Evolutionary conservation across 257 asterid genomes (phyloP).

Genomic region (Solanum paucissectum): DNA sequence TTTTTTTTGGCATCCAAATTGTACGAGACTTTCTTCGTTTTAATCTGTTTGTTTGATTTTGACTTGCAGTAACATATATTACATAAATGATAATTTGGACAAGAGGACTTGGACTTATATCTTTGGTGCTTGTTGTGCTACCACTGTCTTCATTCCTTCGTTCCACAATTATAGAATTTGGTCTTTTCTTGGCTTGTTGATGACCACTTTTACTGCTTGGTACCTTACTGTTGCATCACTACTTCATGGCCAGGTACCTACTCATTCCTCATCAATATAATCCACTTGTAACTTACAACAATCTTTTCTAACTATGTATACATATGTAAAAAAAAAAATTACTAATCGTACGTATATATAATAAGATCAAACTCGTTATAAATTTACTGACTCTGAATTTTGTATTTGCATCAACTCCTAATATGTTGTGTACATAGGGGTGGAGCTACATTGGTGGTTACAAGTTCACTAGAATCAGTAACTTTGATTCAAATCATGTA

Average conservation of each 20-base stretch:
- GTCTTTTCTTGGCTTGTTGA: slow-evolving; percentile 40
- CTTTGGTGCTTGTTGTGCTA: slow-evolving; percentile 13
- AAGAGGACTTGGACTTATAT: slow-evolving; percentile 11
- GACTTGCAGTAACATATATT: slow-evolving; percentile 34
- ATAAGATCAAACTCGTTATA: background rate
- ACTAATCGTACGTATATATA: background rate
- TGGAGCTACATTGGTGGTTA: background rate
- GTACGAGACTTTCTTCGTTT: no score
- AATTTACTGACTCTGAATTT: background rate
- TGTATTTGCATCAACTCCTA: background rate
- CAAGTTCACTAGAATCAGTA: background rate
- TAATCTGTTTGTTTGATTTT: background rate
- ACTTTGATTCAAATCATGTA: no score
- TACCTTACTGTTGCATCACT: slow-evolving; percentile 41
- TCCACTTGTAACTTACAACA: background rate
- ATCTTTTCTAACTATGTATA: background rate
- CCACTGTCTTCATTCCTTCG: slow-evolving; percentile 21
- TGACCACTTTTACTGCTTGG: slow-evolving; percentile 51
- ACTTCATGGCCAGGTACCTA: slow-evolving; percentile 37
- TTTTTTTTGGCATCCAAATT: background rate
- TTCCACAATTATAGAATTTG: slow-evolving; percentile 46
- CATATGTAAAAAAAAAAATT: no score
- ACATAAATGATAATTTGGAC: slow-evolving; percentile 32
- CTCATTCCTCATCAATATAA: no score
- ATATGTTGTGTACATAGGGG: background rate